A percentile compares a stretch with the other conserved stretches of the same genome.
Conservation (phyloP, 352 stramenopile genomes). For the Globisporangium apiculatum region DNA sequence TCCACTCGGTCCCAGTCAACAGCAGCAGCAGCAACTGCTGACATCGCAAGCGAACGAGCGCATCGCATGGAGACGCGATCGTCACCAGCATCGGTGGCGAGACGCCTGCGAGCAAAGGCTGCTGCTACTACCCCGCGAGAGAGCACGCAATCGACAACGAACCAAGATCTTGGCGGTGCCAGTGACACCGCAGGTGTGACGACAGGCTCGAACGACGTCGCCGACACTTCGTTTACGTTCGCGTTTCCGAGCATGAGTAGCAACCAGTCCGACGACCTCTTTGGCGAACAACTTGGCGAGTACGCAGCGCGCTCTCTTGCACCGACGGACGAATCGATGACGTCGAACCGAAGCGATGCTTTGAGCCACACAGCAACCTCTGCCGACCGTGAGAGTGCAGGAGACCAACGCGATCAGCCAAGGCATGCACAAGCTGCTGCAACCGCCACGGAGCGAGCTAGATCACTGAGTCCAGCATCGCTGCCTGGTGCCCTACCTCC, state of each 20-base stretch:
- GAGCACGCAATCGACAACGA: too few relatives aligned
- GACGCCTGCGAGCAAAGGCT: too few relatives aligned
- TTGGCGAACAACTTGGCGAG: neutral
- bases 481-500: too few relatives aligned
- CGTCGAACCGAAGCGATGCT: neutral
- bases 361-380: neutral
- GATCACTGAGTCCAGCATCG: neutral
- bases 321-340: neutral
- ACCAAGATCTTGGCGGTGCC: neutral
- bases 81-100: too few relatives aligned
- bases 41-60: too few relatives aligned
- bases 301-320: neutral
- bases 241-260: conserved; percentile 10
- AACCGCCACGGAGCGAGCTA: neutral
- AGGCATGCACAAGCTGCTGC: neutral
- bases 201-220: conserved; percentile 3
- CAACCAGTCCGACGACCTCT: conserved; percentile 3
- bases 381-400: too few relatives aligned
- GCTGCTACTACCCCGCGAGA: too few relatives aligned
- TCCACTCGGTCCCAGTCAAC: too few relatives aligned
- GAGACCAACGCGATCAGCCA: too few relatives aligned
- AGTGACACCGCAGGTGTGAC: conserved; percentile 10
- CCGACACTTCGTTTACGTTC: conserved; percentile 22
- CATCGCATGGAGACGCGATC: too few relatives aligned
- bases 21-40: too few relatives aligned